These are phyloP conservation scores for Takashimella tepidaria DNA, from an alignment of 1,284 basidiomycete genomes.

Conservation along the genomic window DNA sequence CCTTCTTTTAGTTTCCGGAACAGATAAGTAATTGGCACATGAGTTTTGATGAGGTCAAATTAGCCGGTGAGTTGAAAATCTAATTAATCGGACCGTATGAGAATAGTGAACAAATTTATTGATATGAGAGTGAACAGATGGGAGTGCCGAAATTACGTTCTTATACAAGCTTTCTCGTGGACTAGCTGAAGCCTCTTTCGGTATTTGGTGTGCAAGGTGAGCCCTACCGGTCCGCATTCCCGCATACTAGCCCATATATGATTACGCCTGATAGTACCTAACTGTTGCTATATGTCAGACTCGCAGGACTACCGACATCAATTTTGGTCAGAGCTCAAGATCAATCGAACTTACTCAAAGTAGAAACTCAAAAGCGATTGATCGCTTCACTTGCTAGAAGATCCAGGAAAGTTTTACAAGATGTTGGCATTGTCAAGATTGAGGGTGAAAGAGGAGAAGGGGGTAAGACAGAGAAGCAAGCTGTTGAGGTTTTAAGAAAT, in stretches of 20 bases:
- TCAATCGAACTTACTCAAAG: conserved; percentile 58
- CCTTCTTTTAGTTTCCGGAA: conserved; percentile 24
- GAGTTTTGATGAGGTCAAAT: conserved; percentile 58
- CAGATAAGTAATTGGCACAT: conserved; percentile 73
- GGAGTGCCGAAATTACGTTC: conserved; percentile 73
- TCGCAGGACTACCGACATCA: conserved; percentile 70
- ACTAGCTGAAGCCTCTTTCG: conserved; percentile 74
- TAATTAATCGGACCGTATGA: neutral
- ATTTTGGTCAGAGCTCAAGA: conserved; percentile 60
- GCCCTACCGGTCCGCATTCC: no score
- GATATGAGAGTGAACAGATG: conserved; percentile 53
- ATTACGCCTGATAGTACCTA: neutral
- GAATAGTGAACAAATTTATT: neutral
- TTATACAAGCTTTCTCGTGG: conserved; percentile 69
- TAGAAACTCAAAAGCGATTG: conserved; percentile 25
- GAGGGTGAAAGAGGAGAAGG: neutral
- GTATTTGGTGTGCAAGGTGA: conserved; percentile 74
- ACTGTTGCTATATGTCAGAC: no score
- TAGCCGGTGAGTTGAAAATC: conserved; percentile 19
- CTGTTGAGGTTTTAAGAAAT: neutral
- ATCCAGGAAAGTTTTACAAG: conserved; percentile 11
- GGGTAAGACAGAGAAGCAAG: neutral
- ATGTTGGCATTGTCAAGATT: neutral
- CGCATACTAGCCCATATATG: no score
- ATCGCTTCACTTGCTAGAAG: conserved; percentile 16